phyloP scores from a whole-genome alignment of 2,329 filamentous ascomycete species.

The Paecilomyces variotii region DNA sequence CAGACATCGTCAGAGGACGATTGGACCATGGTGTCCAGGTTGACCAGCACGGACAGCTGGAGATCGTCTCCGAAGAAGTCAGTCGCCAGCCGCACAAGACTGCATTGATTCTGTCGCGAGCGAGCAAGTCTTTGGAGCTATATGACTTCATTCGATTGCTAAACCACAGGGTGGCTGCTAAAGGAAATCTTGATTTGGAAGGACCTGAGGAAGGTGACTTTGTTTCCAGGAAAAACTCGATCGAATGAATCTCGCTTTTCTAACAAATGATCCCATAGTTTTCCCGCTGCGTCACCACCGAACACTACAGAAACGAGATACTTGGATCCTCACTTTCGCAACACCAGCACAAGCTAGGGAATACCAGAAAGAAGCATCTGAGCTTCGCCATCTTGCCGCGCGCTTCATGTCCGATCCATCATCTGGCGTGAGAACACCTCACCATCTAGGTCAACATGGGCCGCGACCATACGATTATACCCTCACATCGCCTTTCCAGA shows the following conservation, averaged over 20 bases:
- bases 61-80: conserved; percentile 6
- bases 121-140: conserved; percentile 9
- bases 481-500: conserved; percentile 10
- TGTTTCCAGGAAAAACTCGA: neutral
- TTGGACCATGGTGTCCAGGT: conserved; percentile 6
- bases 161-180: conserved; percentile 6
- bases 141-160: conserved; percentile 12
- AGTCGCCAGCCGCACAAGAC: conserved; percentile 11
- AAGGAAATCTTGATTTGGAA: conserved; percentile 5
- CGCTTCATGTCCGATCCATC: conserved; percentile 4
- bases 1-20: conserved; percentile 9
- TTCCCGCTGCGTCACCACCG: conserved; percentile 11
- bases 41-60: conserved; percentile 6
- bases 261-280: conserved; percentile 5
- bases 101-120: conserved; percentile 9
- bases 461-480: conserved; percentile 10
- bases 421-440: neutral
- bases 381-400: conserved; percentile 7
- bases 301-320: conserved; percentile 9
- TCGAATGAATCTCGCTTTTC: neutral
- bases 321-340: conserved; percentile 14
- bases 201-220: conserved; percentile 10
- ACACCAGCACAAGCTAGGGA: conserved; percentile 11
- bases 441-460: neutral
- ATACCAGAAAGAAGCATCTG: conserved; percentile 11